Evolutionary conservation across 2,329 filamentous ascomycete species (phyloP).

Genomic region (Sporothrix brunneoviolacea): DNA sequence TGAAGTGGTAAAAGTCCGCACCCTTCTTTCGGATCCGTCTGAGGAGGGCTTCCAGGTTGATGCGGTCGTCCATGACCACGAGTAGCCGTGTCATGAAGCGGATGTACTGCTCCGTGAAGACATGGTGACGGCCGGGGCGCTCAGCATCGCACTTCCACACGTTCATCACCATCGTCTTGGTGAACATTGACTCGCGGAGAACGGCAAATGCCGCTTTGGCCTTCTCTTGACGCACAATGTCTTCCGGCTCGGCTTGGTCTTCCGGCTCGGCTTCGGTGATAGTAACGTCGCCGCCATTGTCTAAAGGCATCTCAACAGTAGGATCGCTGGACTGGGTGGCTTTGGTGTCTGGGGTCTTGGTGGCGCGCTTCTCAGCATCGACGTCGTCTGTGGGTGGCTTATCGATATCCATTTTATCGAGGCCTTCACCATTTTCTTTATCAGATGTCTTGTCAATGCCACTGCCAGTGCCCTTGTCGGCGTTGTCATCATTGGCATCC

Average conservation of each 20-base stretch:
- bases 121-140: slow-evolving; percentile 75
- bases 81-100: slow-evolving; percentile 73
- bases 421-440: slow-evolving; percentile 26
- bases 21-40: slow-evolving; percentile 76
- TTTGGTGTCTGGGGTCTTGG: too few relatives aligned
- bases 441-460: too few relatives aligned
- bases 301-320: slow-evolving; percentile 16
- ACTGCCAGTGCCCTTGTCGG: slow-evolving; percentile 47
- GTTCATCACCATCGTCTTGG: slow-evolving; percentile 89
- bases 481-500: too few relatives aligned
- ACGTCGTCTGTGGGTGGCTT: neutral
- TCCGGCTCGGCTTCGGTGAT: neutral
- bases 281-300: slow-evolving; percentile 9
- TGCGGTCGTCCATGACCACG: slow-evolving; percentile 65
- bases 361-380: neutral
- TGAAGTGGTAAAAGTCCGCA: slow-evolving; percentile 63
- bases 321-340: too few relatives aligned
- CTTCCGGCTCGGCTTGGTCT: neutral
- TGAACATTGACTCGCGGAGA: slow-evolving; percentile 67
- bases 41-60: slow-evolving; percentile 69
- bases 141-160: slow-evolving; percentile 94
- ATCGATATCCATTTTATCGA: slow-evolving; percentile 25
- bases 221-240: slow-evolving; percentile 38
- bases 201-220: slow-evolving; percentile 76
- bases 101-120: slow-evolving; percentile 83